Evolutionary conservation across 371 early-diverging fungal genomes (phyloP), one percentile per base, ranked within the genome.

Genomic region (Coemansia sp.): DNA sequence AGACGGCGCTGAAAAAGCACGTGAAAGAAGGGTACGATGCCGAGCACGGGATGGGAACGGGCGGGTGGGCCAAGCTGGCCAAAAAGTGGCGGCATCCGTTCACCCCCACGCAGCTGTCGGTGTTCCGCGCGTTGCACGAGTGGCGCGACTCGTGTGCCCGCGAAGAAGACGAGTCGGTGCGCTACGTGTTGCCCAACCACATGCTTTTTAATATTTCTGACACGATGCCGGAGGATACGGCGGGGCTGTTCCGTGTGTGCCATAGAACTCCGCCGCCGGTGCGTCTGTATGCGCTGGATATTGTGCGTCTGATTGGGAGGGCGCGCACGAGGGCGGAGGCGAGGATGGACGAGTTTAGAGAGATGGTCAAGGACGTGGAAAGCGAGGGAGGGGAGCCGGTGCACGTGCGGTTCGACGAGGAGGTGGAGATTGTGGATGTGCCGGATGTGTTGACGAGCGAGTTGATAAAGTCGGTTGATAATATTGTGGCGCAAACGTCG

Each of bases 121-220:
- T 93, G 0, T 95, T 91, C 72, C 89, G 91, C 67, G 93, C 89
- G 0, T 53, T 98, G 7, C 97, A 96, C 78, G 84, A 83, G 0
- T 97, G 97, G 99, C 86, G 99, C 39, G 97, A 98, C 80, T 85
- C 85, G 47, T 86, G 81, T 3, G 97, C 98, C 0, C 85, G 98
- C 58, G 88, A 91, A 6, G 94, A 95, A 69, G 98, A 98, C 80
- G 98, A 97, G 80, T 91, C 90, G 7, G 66, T 84, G 2, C 81
- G 90, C 4, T 99, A 93, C 74, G 93, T 98, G 3, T 69, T 96
- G 21, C 98, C 99, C 11, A 91, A 90, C 72, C 92, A 93, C 69
- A 91, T 94, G 92, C 80, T 98, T 21, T 87, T 91, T 64, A 80
- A 84, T 0, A 55, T 96, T 1, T 89, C 94, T 1, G 86, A 87